Evolutionary conservation across 768 basidiomycete species (phyloP), one percentile per base, ranked within the genome.

Genomic region (Symmetrospora coprosmae): DNA sequence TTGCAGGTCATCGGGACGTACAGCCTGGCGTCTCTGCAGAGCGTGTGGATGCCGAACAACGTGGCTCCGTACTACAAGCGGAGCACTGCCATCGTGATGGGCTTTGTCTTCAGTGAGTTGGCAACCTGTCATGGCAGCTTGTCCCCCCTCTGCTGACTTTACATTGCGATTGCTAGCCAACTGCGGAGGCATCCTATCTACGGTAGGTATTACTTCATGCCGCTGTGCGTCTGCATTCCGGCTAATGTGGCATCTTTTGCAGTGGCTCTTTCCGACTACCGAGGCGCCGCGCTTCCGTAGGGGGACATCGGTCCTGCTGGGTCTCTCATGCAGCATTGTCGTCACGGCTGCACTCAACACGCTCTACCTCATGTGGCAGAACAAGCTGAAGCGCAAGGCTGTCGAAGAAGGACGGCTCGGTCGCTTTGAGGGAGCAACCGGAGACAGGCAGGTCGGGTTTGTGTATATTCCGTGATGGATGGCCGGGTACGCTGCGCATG

Each of bases 1-100:
- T 60, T 72, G n/a, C 70, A 72, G 55, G 67, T 72, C 48, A 67
- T 68, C 31, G 72, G 72, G 25, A 62, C 49, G 14, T 72, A 72
- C 38, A 66, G 62, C 25, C 45, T 66, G 25, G 66, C 72, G n/a
- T 68, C 70, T 16, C 46, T 66, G 34, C 58, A 66, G 28, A 61
- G 65, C 16, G 68, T 71, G 6, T 72, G 70, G 70, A 65, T 62
- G 47, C 46, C 71, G 28, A 72, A 72, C 59, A 72, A 72, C 59
- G 64, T 72, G 16, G 69, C 71, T 25, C 71, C 71, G 5, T 71
- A 65, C 64, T 71, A 70, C 64, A 67, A 69, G 35, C 65, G 71
- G n/a, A 67, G 67, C 6, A 70, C 72, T 2, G 69, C 68, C 13
- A 67, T 72, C 49, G 68, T 70, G 30, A 4, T 69, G 28, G 68